A percentile compares a stretch with the other conserved stretches of the same genome.
Conservation (phyloP, 2,329 filamentous ascomycete species). For the Dendrostoma leiphaemia region DNA sequence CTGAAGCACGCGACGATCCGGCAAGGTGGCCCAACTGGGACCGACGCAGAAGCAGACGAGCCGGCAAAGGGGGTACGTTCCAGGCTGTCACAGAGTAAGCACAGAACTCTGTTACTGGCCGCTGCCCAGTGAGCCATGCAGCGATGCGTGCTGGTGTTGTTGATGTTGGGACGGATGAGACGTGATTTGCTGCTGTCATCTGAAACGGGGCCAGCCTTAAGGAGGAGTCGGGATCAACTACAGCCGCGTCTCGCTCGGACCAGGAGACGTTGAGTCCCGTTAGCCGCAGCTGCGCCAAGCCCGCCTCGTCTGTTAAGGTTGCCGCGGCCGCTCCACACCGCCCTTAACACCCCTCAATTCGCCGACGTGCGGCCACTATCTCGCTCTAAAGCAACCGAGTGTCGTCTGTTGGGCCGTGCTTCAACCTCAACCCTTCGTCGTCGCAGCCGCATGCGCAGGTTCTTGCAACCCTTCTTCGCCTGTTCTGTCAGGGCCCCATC, state of each 20-base stretch:
- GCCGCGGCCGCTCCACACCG: background rate
- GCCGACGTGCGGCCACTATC: background rate
- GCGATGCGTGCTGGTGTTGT: background rate
- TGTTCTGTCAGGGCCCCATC: no score
- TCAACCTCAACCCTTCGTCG: background rate
- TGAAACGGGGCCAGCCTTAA: conserved; percentile 11
- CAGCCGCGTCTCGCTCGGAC: conserved; percentile 18
- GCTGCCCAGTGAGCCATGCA: background rate
- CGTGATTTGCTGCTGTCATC: conserved; percentile 10
- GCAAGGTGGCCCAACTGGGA: background rate
- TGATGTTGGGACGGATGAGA: background rate
- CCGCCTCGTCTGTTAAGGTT: background rate
- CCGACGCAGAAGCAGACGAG: background rate
- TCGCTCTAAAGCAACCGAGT: background rate
- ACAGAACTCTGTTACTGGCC: background rate
- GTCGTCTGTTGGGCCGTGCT: background rate
- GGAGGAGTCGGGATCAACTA: conserved; percentile 14
- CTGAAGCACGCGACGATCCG: background rate
- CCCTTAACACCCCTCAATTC: background rate
- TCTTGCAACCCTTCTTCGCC: background rate
- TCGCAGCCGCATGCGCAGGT: background rate
- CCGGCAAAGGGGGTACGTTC: background rate
- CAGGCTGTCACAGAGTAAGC: conserved; percentile 8
- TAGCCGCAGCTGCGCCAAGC: background rate
- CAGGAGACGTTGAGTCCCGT: conserved; percentile 1